These are phyloP conservation scores for Lipomyces oligophaga DNA, from an alignment of 805 yeast genomes.

Conservation along the genomic window DNA sequence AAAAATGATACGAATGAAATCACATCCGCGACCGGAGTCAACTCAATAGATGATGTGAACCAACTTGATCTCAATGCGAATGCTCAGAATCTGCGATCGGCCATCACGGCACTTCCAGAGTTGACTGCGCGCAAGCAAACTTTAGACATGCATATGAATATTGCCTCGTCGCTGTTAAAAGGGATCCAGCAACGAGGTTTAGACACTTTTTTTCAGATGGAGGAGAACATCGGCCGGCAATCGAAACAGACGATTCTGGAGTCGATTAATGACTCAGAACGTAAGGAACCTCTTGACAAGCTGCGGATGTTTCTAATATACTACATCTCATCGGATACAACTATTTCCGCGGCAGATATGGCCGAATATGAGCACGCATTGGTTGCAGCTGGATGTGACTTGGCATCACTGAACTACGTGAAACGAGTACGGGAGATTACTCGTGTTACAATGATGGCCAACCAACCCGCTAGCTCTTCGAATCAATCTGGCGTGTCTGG, in stretches of 20 bases:
- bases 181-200: constrained; percentile 81
- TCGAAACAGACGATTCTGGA: constrained; percentile 55
- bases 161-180: constrained; percentile 75
- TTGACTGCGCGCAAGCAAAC: constrained; percentile 80
- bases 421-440: constrained; percentile 76
- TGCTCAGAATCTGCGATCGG: constrained; percentile 49
- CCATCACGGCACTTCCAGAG: constrained; percentile 89
- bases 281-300: constrained; percentile 61
- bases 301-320: constrained; percentile 84
- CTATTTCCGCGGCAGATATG: constrained; percentile 49
- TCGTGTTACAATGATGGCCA: constrained; percentile 44
- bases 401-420: constrained; percentile 65
- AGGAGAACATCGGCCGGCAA: constrained; percentile 60
- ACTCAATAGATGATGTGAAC: constrained; percentile 71
- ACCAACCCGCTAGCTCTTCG: constrained; percentile 36
- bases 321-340: constrained; percentile 47
- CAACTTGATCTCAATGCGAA: constrained; percentile 35
- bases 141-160: constrained; percentile 96
- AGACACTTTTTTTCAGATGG: constrained; percentile 91
- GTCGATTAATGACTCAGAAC: constrained; percentile 51
- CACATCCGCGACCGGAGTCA: constrained; percentile 68
- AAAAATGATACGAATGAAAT: constrained; percentile 84
- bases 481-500: constrained; percentile 30
- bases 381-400: constrained; percentile 50
- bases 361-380: constrained; percentile 64